Percentiles rank a stretch among this genome's conserved stretches.
Evolutionary conservation across 345 rosid species (phyloP).

Genomic region (Microthlaspi erraticum): DNA sequence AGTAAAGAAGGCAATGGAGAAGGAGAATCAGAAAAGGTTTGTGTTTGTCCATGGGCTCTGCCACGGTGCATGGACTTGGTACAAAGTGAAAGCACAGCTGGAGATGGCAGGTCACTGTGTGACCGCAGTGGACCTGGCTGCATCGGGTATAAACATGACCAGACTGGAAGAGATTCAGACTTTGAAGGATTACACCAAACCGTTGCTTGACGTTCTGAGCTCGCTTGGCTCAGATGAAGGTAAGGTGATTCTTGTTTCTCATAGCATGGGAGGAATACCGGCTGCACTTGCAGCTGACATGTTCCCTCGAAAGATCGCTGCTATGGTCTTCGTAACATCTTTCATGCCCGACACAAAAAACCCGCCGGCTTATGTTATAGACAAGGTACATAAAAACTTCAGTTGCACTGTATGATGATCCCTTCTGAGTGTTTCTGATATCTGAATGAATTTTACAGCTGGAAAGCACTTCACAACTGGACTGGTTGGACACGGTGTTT

Average conservation of each 20-base stretch:
- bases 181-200: slow-evolving; percentile 40
- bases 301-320: slow-evolving; percentile 30
- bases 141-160: slow-evolving; percentile 51
- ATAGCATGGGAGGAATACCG: slow-evolving; percentile 61
- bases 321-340: slow-evolving; percentile 28
- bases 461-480: not conserved
- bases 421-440: not conserved
- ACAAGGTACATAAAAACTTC: slow-evolving; percentile 20
- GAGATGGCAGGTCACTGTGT: slow-evolving; percentile 55
- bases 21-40: slow-evolving; percentile 24
- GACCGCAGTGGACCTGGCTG: slow-evolving; percentile 54
- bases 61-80: slow-evolving; percentile 54
- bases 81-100: slow-evolving; percentile 36
- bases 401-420: not conserved
- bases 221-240: slow-evolving; percentile 30
- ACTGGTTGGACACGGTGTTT: slow-evolving; percentile 16
- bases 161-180: slow-evolving; percentile 48
- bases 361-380: slow-evolving; percentile 33
- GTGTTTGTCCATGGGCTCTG: slow-evolving; percentile 47
- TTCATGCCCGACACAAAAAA: slow-evolving; percentile 41
- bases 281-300: slow-evolving; percentile 51
- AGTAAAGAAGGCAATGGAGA: not conserved
- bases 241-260: slow-evolving; percentile 63
- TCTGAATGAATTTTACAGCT: not conserved
- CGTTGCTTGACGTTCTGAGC: slow-evolving; percentile 48